Evolutionary conservation across 345 rosid species (phyloP), one percentile per base, ranked within the genome.

Genomic region (Dimocarpus longan): DNA sequence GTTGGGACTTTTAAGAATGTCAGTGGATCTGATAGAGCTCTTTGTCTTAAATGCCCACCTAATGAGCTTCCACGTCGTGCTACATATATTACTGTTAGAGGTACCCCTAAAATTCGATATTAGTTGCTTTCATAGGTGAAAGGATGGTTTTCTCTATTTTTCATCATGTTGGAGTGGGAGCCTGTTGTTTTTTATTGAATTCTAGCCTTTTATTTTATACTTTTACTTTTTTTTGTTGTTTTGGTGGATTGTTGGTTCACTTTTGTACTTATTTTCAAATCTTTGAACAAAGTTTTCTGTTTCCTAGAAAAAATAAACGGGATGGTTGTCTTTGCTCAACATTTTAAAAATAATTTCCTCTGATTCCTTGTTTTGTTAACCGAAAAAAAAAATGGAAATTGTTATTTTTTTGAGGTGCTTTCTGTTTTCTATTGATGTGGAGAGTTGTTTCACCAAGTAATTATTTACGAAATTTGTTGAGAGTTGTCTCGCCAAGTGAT

Each of bases 51-150:
- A 73, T 95, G 98, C 80, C 93, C 93, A 50, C 68, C 86, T 60
- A 40, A 78, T 52, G 93, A 90, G 81, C 92, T 95, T 87, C 98
- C 98, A 32, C 86, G 66, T 70, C 97, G 98, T 75, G 98, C 91
- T 43, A 67, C 76, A 63, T 88, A 93, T 74, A 67, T 90, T 73
- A 56, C 85, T 63, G 89, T 95, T 71, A 90, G 97, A 89, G 97
- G 91, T 91, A 84, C 52, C 65, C 68, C 13, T 18, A 56, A 46
- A 67, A 5, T 68, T 66, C 43, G 15, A 59, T 57, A 32, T 46
- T 76, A 16, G 70, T 37, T 66, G 60, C 13, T 60, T 80, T 56
- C 75, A 12, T 32, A 8, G 43, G 70, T 13, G 42, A 57, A 65
- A 32, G 60, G 42, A 43, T 68, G 37, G 26, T 24, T 22, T 13